Conservation (phyloP, 345 rosid species). For the Gossypium stocksii region DNA sequence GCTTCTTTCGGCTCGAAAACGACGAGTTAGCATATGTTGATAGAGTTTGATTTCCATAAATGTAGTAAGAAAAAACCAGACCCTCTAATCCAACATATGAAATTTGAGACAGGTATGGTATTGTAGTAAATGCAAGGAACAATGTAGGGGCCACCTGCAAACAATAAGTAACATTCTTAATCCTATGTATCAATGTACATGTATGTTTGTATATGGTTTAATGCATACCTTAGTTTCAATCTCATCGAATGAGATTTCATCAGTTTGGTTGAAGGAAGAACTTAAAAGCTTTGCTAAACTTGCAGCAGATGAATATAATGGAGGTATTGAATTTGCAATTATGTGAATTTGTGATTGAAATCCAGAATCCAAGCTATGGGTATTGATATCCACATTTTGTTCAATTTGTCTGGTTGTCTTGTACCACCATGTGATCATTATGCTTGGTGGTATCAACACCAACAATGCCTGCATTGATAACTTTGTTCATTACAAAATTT, state of each 20-base stretch:
- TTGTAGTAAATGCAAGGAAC: slow-evolving; percentile 32
- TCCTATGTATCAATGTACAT: too few species aligned
- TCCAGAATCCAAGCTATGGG: slow-evolving; percentile 8
- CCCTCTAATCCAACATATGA: slow-evolving; percentile 44
- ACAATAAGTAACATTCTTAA: neutral
- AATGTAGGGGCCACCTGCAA: slow-evolving; percentile 41
- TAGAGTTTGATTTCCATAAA: slow-evolving; percentile 26
- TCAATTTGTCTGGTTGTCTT: slow-evolving; percentile 13
- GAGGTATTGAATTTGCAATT: slow-evolving; percentile 15
- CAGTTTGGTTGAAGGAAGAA: slow-evolving; percentile 22
- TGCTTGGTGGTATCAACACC: slow-evolving; percentile 30
- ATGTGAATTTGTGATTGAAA: slow-evolving; percentile 29
- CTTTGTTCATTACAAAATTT: too few species aligned
- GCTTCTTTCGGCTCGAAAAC: neutral
- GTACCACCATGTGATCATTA: slow-evolving; percentile 31
- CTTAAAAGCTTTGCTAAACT: slow-evolving; percentile 25
- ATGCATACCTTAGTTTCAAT: slow-evolving; percentile 30
- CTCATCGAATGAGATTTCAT: slow-evolving; percentile 13
- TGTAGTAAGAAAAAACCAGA: slow-evolving; percentile 28
- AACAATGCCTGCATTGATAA: slow-evolving; percentile 24
- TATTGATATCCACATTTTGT: slow-evolving; percentile 8
- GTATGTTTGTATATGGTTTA: too few species aligned
- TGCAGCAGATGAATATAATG: slow-evolving; percentile 28
- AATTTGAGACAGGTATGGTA: slow-evolving; percentile 38
- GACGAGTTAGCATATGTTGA: slow-evolving; percentile 33